Evolutionary conservation across 495 filamentous ascomycete genomes (phyloP).

Genomic region (Chaetomidium leptoderma): DNA sequence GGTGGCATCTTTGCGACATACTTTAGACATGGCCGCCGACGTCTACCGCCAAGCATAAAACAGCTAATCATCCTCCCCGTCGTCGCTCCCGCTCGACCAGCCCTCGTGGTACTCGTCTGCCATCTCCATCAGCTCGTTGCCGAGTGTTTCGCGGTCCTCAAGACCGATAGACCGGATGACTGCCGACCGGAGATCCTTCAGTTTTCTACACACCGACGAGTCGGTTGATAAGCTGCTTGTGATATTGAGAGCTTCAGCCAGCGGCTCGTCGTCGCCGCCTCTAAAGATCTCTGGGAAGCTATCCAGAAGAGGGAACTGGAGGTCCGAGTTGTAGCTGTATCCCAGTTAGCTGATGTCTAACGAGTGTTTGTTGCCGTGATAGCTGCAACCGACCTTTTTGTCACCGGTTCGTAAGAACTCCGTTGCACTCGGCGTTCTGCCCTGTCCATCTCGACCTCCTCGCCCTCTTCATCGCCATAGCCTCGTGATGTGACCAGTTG

Average conservation of each 20-base stretch:
- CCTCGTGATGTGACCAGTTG: constrained; percentile 27
- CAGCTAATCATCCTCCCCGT: constrained; percentile 62
- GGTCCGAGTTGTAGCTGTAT: constrained; percentile 43
- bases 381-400: constrained; percentile 19
- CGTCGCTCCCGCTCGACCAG: constrained; percentile 81
- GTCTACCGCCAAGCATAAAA: neutral
- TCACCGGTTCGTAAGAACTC: constrained; percentile 26
- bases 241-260: constrained; percentile 49
- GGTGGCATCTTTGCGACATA: too few species aligned
- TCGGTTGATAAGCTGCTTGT: constrained; percentile 68
- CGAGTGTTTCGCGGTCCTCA: constrained; percentile 75
- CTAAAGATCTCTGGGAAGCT: constrained; percentile 73
- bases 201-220: constrained; percentile 59
- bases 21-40: too few species aligned
- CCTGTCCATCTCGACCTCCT: constrained; percentile 21
- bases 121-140: constrained; percentile 79
- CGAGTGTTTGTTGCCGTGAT: neutral
- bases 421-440: constrained; percentile 13
- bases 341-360: constrained; percentile 15
- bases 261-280: constrained; percentile 33
- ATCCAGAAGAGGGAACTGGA: constrained; percentile 73
- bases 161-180: constrained; percentile 56
- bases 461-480: constrained; percentile 16
- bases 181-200: constrained; percentile 61
- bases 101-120: constrained; percentile 85